Conservation (phyloP, 208 protist species). For the Zelonia costaricensis region DNA sequence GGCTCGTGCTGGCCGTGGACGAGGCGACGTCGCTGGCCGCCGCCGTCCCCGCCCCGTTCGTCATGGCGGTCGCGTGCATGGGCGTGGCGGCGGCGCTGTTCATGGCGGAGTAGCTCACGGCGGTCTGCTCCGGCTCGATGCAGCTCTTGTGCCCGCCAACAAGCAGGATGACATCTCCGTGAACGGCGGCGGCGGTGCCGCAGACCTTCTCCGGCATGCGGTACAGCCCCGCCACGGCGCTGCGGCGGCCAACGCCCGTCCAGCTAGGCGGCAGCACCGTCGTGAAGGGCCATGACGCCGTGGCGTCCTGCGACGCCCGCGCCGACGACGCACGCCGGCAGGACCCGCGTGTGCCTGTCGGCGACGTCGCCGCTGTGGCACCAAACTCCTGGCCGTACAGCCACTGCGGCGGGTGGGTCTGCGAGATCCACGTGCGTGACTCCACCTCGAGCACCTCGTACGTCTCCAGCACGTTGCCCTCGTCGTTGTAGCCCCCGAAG, state of each 20-base stretch:
- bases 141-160: constrained; percentile 36
- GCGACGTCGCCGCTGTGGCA: not conserved
- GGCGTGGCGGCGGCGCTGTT: constrained; percentile 36
- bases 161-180: constrained; percentile 34
- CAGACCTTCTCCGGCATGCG: constrained; percentile 43
- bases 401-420: constrained; percentile 4
- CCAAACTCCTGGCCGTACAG: constrained; percentile 2
- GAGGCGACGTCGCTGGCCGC: not conserved
- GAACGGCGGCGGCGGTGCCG: constrained; percentile 26
- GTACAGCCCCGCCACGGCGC: constrained; percentile 11
- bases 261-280: not conserved
- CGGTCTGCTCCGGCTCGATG: constrained; percentile 34
- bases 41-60: not conserved
- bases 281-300: constrained; percentile 1
- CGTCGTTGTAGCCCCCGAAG: constrained; percentile 48
- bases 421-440: constrained; percentile 30
- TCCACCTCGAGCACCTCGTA: constrained; percentile 49
- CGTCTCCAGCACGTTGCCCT: constrained; percentile 34
- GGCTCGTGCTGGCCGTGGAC: constrained; percentile 11
- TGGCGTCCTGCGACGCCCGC: not conserved
- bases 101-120: constrained; percentile 33
- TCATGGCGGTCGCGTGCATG: constrained; percentile 11
- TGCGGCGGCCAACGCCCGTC: not conserved
- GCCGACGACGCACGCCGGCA: not conserved
- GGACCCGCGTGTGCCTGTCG: not conserved